Evolutionary conservation across 495 filamentous ascomycete species (phyloP).

Genomic region (Lindgomyces ingoldianus): DNA sequence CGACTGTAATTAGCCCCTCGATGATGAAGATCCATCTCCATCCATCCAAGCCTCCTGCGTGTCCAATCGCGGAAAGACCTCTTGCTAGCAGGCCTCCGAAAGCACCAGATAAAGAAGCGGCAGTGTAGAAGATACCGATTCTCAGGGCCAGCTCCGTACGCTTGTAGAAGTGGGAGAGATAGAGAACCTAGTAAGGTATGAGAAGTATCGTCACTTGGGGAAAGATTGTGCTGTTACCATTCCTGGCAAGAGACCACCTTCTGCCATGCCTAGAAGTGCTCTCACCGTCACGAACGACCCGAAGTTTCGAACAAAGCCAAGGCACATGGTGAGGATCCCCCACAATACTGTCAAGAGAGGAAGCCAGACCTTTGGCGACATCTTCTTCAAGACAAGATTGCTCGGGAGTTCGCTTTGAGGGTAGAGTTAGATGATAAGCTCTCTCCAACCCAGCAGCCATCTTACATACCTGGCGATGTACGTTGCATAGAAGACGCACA

Average conservation of each 20-base stretch:
- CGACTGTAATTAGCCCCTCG: conserved; percentile 27
- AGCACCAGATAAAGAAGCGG: conserved; percentile 32
- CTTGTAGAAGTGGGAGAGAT: conserved; percentile 34
- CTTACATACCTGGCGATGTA: conserved; percentile 53
- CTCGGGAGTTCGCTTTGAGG: conserved; percentile 28
- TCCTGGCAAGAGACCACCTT: conserved; percentile 55
- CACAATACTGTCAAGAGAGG: conserved; percentile 29
- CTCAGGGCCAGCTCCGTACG: conserved; percentile 28
- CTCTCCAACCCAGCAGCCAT: too few species aligned
- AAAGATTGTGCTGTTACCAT: conserved; percentile 44
- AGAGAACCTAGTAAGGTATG: conserved; percentile 41
- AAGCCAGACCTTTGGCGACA: conserved; percentile 29
- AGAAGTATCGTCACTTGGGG: background rate
- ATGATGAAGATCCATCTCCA: conserved; percentile 37
- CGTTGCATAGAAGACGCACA: conserved; percentile 57
- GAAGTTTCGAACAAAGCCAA: conserved; percentile 32
- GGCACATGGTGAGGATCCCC: conserved; percentile 33
- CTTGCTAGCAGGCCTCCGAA: conserved; percentile 31
- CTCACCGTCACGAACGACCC: conserved; percentile 29
- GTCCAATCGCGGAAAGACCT: conserved; percentile 25
- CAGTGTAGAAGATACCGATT: conserved; percentile 37
- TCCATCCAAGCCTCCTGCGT: conserved; percentile 40
- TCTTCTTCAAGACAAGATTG: conserved; percentile 42
- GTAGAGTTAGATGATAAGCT: too few species aligned
- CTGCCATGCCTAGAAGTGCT: conserved; percentile 42